Conservation (phyloP, 768 basidiomycete genomes). For the Chiua virens region DNA sequence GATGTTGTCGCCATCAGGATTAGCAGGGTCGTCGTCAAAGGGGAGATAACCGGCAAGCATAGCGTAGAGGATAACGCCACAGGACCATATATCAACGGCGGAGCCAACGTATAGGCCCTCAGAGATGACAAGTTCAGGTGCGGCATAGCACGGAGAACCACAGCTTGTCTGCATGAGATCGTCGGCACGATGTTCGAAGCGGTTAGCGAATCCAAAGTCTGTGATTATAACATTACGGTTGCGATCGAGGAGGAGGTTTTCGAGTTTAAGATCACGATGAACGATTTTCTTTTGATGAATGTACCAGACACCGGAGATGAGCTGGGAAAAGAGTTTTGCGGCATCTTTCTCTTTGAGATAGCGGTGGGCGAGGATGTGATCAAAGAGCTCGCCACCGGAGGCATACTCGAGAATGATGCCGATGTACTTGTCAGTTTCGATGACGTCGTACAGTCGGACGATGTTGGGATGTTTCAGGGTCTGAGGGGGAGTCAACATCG, state of each 20-base stretch:
- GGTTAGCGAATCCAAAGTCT: constrained; percentile 98
- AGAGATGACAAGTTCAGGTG: constrained; percentile 95
- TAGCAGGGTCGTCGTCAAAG: constrained; percentile 97
- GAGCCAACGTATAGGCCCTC: constrained; percentile 97
- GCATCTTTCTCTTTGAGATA: constrained; percentile 95
- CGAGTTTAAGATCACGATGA: constrained; percentile 98
- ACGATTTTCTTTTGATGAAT: constrained; percentile 99
- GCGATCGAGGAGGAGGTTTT: constrained; percentile 95
- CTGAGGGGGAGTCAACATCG: constrained; percentile 42
- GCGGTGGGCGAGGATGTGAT: constrained; percentile 96
- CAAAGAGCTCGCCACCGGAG: constrained; percentile 97
- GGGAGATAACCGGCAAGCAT: constrained; percentile 98
- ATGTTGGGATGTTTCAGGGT: constrained; percentile 97
- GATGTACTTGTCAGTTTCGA: constrained; percentile 99
- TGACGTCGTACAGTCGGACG: constrained; percentile 96
- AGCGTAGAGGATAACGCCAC: constrained; percentile 93
- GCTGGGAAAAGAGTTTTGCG: constrained; percentile 93
- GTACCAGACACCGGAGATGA: constrained; percentile 98
- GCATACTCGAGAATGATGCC: constrained; percentile 99
- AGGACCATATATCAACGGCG: constrained; percentile 97
- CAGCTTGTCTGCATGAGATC: constrained; percentile 99
- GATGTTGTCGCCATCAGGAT: constrained; percentile 99
- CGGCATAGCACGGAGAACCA: constrained; percentile 97
- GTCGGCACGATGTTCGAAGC: constrained; percentile 88
- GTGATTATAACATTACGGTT: constrained; percentile 99